A percentile compares a stretch with the other conserved stretches of the same genome.
phyloP scores from a whole-genome alignment of 1,284 basidiomycete genomes.

The Ustilago sp. region DNA sequence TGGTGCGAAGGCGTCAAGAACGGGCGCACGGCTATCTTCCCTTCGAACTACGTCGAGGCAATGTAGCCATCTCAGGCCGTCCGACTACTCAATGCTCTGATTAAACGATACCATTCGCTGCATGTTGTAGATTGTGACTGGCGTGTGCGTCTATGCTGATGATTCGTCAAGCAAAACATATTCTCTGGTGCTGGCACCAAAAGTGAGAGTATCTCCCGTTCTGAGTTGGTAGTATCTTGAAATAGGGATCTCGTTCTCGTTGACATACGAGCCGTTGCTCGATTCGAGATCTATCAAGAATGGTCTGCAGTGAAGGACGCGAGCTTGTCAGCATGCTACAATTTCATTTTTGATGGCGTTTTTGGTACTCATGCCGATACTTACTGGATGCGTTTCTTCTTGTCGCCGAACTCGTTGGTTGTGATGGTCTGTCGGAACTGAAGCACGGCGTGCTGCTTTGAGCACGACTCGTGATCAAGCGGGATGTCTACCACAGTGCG shows the following conservation, averaged over 20 bases:
- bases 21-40: slow-evolving; percentile 45
- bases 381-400: slow-evolving; percentile 72
- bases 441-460: slow-evolving; percentile 97
- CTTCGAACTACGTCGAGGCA: slow-evolving; percentile 49
- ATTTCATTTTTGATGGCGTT: too few species aligned
- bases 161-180: slow-evolving; percentile 64
- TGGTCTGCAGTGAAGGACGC: slow-evolving; percentile 10
- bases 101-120: not conserved
- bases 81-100: not conserved
- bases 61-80: not conserved
- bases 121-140: not conserved
- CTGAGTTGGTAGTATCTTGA: slow-evolving; percentile 92
- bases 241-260: slow-evolving; percentile 83
- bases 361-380: not conserved
- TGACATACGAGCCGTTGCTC: slow-evolving; percentile 93
- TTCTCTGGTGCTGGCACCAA: slow-evolving; percentile 63
- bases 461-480: slow-evolving; percentile 94
- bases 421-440: slow-evolving; percentile 89
- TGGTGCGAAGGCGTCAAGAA: slow-evolving; percentile 52
- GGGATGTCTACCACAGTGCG: slow-evolving; percentile 78
- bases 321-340: not conserved
- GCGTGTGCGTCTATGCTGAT: slow-evolving; percentile 10
- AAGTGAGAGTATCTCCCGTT: slow-evolving; percentile 75
- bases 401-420: slow-evolving; percentile 87
- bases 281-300: slow-evolving; percentile 93